Evolutionary conservation across 208 protist species (phyloP), one percentile per base, ranked within the genome.

Genomic region (Phytomonas sp.): DNA sequence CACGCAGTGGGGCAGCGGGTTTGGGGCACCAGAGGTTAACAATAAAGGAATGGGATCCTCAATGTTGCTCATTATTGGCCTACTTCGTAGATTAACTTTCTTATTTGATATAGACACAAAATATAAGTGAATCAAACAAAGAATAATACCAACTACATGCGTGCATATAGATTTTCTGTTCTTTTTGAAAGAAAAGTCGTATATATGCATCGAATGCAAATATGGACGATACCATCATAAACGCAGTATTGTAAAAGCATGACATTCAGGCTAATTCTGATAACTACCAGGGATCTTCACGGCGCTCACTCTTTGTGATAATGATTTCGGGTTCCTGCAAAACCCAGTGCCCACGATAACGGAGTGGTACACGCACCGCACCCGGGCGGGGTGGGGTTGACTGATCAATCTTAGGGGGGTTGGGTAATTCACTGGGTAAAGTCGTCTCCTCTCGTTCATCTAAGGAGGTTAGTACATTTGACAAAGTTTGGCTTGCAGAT

Each of bases 311-410:
- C 4, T 83, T 79, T n/a, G 88, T 93, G 49, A 93, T 92, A 62
- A 87, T 88, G 36, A 95, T 93, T 42, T 92, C 90, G 5, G 90
- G 80, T 60, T 95, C 90, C 45, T 88, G 90, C 74, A 95, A 72
- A 31, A 95, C 88, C 88, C 90, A 95, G 73, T 95, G 90, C 3
- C 90, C 90, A 49, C 90, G 84, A 68, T 91, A 69, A 0, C 77
- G 75, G 23, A 72, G 74, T 11, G 86, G 81, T 23, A 95, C 63
- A 42, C 77, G 68, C 16, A 93, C 63, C 42, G 86, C 86, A 29
- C 81, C 83, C 34, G 72, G 76, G 0, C 86, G 77, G 4, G 78
- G 80, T 23, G 72, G 69, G 11, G 71, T 72, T 8, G 63, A 66
- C 40, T 81, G 33, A 60, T 93, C 85, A 33, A 92, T 81, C 62